These are phyloP conservation scores for Phytopythium mirpurense DNA, from an alignment of 352 stramenopile species.

Conservation along the genomic window DNA sequence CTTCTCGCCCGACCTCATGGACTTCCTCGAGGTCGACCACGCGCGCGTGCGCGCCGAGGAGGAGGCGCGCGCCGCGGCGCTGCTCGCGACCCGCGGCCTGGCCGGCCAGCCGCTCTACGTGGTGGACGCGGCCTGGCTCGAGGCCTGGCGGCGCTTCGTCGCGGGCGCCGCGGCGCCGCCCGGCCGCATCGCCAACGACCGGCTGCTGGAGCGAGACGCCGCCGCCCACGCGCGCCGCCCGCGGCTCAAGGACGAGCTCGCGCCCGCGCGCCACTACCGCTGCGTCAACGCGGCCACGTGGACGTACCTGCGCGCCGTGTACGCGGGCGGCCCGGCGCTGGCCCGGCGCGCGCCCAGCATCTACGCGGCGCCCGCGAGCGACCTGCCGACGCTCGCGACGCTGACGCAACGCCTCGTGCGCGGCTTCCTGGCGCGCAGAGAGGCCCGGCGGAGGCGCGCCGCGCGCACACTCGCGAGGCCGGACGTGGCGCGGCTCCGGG, in stretches of 20 bases:
- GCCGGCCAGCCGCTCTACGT: constrained; percentile 23
- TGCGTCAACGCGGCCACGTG: constrained; percentile 54
- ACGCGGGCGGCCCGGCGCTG: constrained; percentile 43
- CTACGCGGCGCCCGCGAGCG: constrained; percentile 29
- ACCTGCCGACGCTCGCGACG: constrained; percentile 28
- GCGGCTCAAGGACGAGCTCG: constrained; percentile 30
- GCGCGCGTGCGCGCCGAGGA: constrained; percentile 43
- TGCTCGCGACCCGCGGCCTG: constrained; percentile 18
- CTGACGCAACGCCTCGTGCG: constrained; percentile 42
- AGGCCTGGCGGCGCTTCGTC: constrained; percentile 43
- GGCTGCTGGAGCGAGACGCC: constrained; percentile 15
- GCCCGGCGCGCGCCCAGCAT: constrained; percentile 38
- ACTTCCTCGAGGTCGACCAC: constrained; percentile 62
- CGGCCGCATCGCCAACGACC: constrained; percentile 17
- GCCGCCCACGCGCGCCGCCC: background rate
- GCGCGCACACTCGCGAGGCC: constrained; percentile 9
- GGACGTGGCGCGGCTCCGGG: background rate
- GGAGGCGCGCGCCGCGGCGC: constrained; percentile 43
- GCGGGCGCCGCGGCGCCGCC: constrained; percentile 5
- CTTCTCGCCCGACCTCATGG: constrained; percentile 65
- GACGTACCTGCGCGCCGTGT: constrained; percentile 39
- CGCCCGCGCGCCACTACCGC: constrained; percentile 37
- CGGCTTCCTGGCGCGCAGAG: constrained; percentile 37
- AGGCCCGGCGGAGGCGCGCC: constrained; percentile 14
- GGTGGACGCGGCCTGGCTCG: constrained; percentile 30